Base-by-base conservation (phyloP, 2,329 filamentous ascomycete genomes). In the Cercospora sesami region DNA sequence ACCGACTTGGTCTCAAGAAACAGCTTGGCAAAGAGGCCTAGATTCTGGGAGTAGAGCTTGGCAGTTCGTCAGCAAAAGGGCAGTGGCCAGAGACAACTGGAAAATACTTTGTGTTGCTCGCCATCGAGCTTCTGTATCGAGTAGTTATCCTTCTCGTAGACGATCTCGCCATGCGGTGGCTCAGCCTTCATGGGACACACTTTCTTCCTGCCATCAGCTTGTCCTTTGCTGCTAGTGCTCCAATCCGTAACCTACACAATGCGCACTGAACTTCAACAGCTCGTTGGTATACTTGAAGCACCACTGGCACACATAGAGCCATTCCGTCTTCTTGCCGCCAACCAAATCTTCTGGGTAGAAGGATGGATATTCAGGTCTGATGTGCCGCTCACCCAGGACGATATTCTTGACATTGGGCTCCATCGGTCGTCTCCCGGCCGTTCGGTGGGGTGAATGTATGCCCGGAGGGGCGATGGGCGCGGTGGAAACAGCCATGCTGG, bases 1-100 rank as follows among this genome's bases (percentile, higher is more conserved):
- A 99, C 94, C 7, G 93, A 97, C 78, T 99, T 99, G 77, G 96
- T 97, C 80, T 98, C 94, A 72, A 99, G 90, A 80, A 98, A 99
- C 55, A 99, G 88, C 80, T 98, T 99, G 30, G 93, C 94, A 79
- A 98, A 97, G 57, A 99, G 89, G 9, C 92, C 97, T 12, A 99
- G 86, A 75, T 97, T 97, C 80, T 98, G 95, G 73, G 93, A 94
- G 79, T 96, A 98, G 31, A 97, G 86, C 78, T 81, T 57, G 12
- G 30, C 14, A n/a, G 42, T 26, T 14, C 45, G 42, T 72, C 53
- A 69, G 66, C 39, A 53, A 18, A 39, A 23, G 31, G 1, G 4
- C 10, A 45, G 4, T 21, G 39, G 8, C 39, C 33, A 26, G 23
- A 6, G 26, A 21, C 12, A 14, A 10, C 51, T 5, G 36, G 12